Percentiles rank a stretch among this genome's conserved stretches.
Conservation (phyloP, 78 protist species). For the Goniomonas avonlea region DNA sequence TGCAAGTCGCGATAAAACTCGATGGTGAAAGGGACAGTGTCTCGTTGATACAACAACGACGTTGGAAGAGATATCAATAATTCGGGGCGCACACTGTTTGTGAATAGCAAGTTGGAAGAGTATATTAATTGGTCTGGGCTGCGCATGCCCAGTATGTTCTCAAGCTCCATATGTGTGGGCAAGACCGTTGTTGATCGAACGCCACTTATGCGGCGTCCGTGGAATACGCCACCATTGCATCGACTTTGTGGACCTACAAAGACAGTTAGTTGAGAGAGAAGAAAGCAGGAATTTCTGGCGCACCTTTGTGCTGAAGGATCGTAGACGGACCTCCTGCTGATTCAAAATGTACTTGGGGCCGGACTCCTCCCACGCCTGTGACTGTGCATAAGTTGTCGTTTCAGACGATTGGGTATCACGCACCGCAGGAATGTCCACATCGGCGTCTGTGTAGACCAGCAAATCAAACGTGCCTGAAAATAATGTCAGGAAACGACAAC, state of each 20-base stretch:
- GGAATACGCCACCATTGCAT: constrained; percentile 40
- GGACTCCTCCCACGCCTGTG: constrained; percentile 86
- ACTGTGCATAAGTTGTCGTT: no score
- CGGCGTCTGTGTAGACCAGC: constrained; percentile 82
- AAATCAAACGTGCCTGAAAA: constrained; percentile 84
- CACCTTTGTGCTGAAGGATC: constrained; percentile 84
- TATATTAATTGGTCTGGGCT: no score
- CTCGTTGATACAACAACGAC: no score
- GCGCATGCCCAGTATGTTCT: no score
- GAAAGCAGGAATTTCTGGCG: not conserved
- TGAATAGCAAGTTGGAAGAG: no score
- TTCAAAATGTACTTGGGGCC: constrained; percentile 83
- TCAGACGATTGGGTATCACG: not conserved
- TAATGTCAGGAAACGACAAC: not conserved
- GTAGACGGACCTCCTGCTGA: constrained; percentile 66
- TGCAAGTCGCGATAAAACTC: no score
- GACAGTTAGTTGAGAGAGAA: not conserved
- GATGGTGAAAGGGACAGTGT: no score
- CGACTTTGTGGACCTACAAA: constrained; percentile 51
- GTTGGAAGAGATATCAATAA: no score
- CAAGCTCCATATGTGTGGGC: no score
- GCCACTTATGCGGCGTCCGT: constrained; percentile 11
- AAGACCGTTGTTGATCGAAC: no score
- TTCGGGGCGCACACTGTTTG: no score
- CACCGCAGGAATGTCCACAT: constrained; percentile 44